These are phyloP conservation scores for Starmerella potacharoeniae DNA, from an alignment of 805 yeast species.

Conservation along the genomic window DNA sequence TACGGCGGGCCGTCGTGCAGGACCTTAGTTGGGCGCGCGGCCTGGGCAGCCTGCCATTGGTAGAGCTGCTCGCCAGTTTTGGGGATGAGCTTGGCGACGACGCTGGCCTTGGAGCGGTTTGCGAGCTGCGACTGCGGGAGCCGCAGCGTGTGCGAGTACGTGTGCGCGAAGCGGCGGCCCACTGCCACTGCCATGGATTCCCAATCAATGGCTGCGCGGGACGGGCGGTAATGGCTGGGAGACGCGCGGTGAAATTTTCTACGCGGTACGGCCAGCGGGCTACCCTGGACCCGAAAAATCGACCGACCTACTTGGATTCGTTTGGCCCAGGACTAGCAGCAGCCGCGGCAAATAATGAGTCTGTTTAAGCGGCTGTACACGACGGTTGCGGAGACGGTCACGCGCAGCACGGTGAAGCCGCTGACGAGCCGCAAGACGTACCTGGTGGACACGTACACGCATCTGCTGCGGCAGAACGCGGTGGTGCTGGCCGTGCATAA, in stretches of 20 bases:
- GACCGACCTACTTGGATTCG: not conserved
- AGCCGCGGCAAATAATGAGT: not conserved
- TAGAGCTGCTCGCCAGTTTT: slow-evolving; percentile 52
- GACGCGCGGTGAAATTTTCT: not conserved
- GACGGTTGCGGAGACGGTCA: not conserved
- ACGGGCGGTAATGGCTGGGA: not conserved
- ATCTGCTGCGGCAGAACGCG: slow-evolving; percentile 54
- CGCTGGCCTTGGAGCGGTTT: slow-evolving; percentile 40
- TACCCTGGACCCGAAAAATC: not conserved
- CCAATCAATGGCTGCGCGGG: no score
- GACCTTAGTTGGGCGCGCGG: slow-evolving; percentile 36
- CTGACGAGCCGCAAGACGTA: slow-evolving; percentile 59
- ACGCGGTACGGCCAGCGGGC: not conserved
- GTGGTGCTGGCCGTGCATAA: slow-evolving; percentile 74
- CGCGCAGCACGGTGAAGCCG: slow-evolving; percentile 43
- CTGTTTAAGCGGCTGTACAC: slow-evolving; percentile 2
- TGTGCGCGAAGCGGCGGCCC: slow-evolving; percentile 18
- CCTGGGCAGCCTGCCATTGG: slow-evolving; percentile 41
- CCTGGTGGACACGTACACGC: slow-evolving; percentile 66
- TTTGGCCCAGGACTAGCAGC: not conserved
- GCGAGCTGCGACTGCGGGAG: slow-evolving; percentile 66
- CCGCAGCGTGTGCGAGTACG: slow-evolving; percentile 41
- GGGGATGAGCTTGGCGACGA: slow-evolving; percentile 37
- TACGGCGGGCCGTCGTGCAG: slow-evolving; percentile 98
- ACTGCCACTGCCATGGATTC: not conserved